Conservation (phyloP, 202 grass and related monocot genomes). For the Zizania palustris region DNA sequence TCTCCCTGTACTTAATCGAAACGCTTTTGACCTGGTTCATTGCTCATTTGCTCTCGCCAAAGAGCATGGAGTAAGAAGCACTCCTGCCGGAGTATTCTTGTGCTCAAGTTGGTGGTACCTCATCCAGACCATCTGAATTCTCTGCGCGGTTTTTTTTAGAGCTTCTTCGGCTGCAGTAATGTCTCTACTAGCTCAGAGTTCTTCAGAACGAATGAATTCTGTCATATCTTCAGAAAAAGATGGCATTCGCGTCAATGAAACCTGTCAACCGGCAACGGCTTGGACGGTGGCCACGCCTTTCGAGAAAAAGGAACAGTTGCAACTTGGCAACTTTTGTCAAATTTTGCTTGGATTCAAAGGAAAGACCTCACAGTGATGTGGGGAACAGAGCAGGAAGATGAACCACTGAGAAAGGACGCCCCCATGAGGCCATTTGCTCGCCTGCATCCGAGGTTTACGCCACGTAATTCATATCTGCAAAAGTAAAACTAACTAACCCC, state of each 20-base stretch:
- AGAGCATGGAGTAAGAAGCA: not conserved
- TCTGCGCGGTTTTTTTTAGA: not conserved
- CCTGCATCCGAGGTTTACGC: conserved; percentile 31
- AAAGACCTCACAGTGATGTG: conserved; percentile 23
- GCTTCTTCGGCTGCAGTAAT: not conserved
- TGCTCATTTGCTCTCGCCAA: not conserved
- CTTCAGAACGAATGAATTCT: not conserved
- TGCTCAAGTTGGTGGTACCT: not conserved
- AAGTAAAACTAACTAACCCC: no score
- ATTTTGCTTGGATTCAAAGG: conserved; percentile 66
- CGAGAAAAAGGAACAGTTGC: not conserved
- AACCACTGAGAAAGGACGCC: not conserved
- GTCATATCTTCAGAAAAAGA: not conserved
- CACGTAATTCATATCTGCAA: not conserved
- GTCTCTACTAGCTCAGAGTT: not conserved
- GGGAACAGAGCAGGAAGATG: conserved; percentile 1
- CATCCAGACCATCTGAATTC: not conserved
- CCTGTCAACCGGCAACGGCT: not conserved
- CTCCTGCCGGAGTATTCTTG: not conserved
- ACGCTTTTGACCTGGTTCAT: not conserved
- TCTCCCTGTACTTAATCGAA: not conserved
- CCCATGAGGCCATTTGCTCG: conserved; percentile 17
- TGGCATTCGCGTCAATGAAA: not conserved
- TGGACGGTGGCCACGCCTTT: not conserved
- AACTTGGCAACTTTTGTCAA: conserved; percentile 36